Percentiles rank a stretch among this genome's conserved stretches.
These are phyloP conservation scores for Tuber umbilicatum DNA, from an alignment of 495 filamentous ascomycete genomes.

Conservation along the genomic window DNA sequence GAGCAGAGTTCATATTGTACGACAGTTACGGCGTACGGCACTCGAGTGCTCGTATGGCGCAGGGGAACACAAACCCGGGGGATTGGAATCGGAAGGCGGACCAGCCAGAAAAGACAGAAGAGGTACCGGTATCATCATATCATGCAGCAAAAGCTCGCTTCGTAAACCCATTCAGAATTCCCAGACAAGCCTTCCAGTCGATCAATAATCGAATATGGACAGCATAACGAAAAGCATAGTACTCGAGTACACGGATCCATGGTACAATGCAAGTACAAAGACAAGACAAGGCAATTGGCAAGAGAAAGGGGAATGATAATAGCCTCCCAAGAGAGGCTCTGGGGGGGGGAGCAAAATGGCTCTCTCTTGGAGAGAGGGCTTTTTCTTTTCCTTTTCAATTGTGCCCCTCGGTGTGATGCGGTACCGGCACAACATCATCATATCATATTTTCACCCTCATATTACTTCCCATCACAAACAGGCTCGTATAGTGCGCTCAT, in stretches of 20 bases:
- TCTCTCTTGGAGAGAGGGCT: neutral
- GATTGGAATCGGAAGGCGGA: neutral
- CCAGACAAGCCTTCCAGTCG: neutral
- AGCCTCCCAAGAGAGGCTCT: neutral
- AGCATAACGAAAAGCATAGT: neutral
- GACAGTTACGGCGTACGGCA: neutral
- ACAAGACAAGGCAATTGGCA: neutral
- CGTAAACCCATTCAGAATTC: neutral
- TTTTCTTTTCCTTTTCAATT: neutral
- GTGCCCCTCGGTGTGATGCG: neutral
- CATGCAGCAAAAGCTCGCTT: neutral
- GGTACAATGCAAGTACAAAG: neutral
- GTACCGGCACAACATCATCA: neutral
- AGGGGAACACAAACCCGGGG: neutral
- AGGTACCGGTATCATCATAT: neutral
- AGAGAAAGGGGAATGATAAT: neutral
- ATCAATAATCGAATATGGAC: neutral
- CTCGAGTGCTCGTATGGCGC: no score
- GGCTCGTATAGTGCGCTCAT: neutral
- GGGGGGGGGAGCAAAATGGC: neutral
- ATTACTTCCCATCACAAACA: neutral
- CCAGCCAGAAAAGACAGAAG: neutral
- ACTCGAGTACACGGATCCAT: neutral
- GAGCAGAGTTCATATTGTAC: neutral
- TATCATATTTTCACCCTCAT: neutral